Percentiles rank a stretch among this genome's conserved stretches.
These are phyloP conservation scores for Lichtheimia corymbifera DNA, from an alignment of 371 early-diverging fungal genomes.

Conservation along the genomic window DNA sequence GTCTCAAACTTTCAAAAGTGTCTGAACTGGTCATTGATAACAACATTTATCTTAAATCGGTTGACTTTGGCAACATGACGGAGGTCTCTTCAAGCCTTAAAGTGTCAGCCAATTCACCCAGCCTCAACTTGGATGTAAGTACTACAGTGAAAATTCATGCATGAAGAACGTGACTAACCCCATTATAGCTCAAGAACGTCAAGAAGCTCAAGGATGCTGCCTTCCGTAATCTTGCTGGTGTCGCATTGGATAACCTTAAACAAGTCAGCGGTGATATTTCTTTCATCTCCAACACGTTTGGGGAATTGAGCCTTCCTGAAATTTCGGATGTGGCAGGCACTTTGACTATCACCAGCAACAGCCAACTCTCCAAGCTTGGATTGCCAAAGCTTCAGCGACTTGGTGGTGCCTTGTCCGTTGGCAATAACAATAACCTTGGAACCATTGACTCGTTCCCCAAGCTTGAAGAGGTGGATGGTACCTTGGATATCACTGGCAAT, in stretches of 20 bases:
- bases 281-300: conserved; percentile 49
- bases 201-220: conserved; percentile 33
- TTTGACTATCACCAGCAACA: conserved; percentile 48
- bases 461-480: conserved; percentile 51
- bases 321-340: conserved; percentile 45
- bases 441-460: conserved; percentile 39
- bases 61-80: conserved; percentile 36
- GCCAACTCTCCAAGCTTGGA: conserved; percentile 36
- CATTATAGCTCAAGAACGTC: conserved; percentile 30
- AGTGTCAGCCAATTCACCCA: conserved; percentile 48
- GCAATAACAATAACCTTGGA: conserved; percentile 42
- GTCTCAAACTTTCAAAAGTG: conserved; percentile 34
- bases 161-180: neutral
- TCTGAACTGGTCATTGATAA: conserved; percentile 42
- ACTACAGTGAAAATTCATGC: neutral
- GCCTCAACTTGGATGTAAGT: conserved; percentile 33
- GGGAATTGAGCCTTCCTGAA: conserved; percentile 27
- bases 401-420: conserved; percentile 54
- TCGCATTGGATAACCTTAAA: conserved; percentile 34
- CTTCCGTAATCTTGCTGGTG: conserved; percentile 39
- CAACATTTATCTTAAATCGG: conserved; percentile 47
- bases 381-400: conserved; percentile 42
- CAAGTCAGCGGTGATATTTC: conserved; percentile 44
- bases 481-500: conserved; percentile 48
- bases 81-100: conserved; percentile 30